phyloP scores from a whole-genome alignment of 192 early-diverging fungal species.

The Coemansia sp. region DNA sequence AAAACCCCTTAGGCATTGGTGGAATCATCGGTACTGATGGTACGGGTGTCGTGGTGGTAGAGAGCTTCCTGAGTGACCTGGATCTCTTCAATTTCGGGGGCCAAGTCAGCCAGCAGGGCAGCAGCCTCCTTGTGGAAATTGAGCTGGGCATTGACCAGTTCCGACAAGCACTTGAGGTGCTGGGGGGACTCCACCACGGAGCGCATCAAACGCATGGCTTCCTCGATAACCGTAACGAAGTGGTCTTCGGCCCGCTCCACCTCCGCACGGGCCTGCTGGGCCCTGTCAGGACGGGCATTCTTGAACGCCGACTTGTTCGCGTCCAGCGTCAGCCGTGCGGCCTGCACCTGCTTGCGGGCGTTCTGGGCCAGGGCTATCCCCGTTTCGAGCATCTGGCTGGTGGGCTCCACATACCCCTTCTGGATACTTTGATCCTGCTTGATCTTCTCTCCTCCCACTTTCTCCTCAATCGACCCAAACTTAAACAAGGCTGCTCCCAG shows the following conservation, averaged over 20 bases:
- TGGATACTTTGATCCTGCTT: slow-evolving; percentile 72
- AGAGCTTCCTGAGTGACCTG: slow-evolving; percentile 90
- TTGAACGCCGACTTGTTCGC: slow-evolving; percentile 77
- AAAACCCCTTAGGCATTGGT: neutral
- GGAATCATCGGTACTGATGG: neutral
- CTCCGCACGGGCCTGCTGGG: slow-evolving; percentile 73
- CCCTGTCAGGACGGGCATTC: slow-evolving; percentile 64
- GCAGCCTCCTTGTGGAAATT: slow-evolving; percentile 83
- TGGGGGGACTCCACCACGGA: slow-evolving; percentile 84
- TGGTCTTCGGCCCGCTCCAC: slow-evolving; percentile 93
- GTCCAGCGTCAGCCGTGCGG: slow-evolving; percentile 82
- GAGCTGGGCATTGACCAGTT: slow-evolving; percentile 84
- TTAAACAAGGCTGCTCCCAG: slow-evolving; percentile 83
- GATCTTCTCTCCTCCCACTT: slow-evolving; percentile 76
- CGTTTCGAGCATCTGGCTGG: slow-evolving; percentile 65
- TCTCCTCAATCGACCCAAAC: slow-evolving; percentile 80
- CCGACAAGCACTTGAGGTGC: slow-evolving; percentile 75
- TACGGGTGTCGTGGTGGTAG: slow-evolving; percentile 57
- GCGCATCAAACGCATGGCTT: slow-evolving; percentile 93
- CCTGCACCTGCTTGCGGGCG: slow-evolving; percentile 79
- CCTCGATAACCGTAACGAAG: slow-evolving; percentile 93
- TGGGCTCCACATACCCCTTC: slow-evolving; percentile 74
- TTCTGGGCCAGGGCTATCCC: slow-evolving; percentile 80
- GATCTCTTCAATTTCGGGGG: slow-evolving; percentile 95
- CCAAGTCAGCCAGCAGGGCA: slow-evolving; percentile 65